Percentiles rank a stretch among this genome's conserved stretches.
phyloP scores from a whole-genome alignment of 352 stramenopile species.

The Pythium diclinum region DNA sequence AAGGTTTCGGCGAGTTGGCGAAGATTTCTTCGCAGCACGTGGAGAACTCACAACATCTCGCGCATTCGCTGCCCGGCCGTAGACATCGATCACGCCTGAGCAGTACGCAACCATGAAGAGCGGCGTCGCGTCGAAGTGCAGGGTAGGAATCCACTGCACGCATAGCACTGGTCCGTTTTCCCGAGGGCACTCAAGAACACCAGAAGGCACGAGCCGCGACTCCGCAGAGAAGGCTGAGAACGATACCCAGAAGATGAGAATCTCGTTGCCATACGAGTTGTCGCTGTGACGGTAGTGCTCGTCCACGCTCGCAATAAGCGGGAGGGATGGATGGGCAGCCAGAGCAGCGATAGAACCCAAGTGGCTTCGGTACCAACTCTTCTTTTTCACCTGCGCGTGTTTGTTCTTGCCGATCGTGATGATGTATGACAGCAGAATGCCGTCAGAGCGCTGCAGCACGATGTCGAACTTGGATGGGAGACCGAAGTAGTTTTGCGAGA shows the following conservation, averaged over 20 bases:
- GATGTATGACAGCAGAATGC: conserved; percentile 76
- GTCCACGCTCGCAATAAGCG: conserved; percentile 69
- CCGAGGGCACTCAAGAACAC: conserved; percentile 52
- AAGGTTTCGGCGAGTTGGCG: background rate
- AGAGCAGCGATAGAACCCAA: conserved; percentile 66
- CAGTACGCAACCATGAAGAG: conserved; percentile 64
- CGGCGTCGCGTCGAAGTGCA: conserved; percentile 78
- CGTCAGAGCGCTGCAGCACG: conserved; percentile 67
- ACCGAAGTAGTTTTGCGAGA: conserved; percentile 68
- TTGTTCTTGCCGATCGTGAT: conserved; percentile 41
- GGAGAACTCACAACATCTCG: conserved; percentile 59
- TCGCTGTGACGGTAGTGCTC: conserved; percentile 26
- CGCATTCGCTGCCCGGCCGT: conserved; percentile 50
- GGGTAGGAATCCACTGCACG: conserved; percentile 78
- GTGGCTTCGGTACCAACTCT: conserved; percentile 78
- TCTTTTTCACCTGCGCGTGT: conserved; percentile 55
- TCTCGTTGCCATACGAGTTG: conserved; percentile 34
- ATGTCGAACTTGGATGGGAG: conserved; percentile 74
- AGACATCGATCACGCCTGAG: conserved; percentile 61
- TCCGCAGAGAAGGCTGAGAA: conserved; percentile 81
- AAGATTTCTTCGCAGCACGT: conserved; percentile 13
- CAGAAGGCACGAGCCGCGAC: conserved; percentile 74
- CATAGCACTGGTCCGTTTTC: conserved; percentile 54
- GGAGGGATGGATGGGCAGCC: conserved; percentile 69
- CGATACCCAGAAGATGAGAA: conserved; percentile 83